Evolutionary conservation across 2,329 filamentous ascomycete genomes (phyloP).

Genomic region (Penicillium sp.): DNA sequence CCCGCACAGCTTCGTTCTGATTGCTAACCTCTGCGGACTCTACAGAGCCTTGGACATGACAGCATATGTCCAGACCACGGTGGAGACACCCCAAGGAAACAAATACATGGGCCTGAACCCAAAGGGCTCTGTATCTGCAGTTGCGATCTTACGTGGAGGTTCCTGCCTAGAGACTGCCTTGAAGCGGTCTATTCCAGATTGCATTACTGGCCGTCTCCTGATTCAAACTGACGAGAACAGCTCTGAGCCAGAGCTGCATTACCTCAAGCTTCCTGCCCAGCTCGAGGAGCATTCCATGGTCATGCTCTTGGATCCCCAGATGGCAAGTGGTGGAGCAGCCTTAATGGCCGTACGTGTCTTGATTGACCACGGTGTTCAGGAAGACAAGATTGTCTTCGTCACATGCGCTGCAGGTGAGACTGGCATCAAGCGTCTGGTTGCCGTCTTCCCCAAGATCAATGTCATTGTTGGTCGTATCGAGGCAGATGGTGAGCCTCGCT

Average conservation of each 20-base stretch:
- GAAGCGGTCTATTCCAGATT: conserved; percentile 88
- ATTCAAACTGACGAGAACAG: conserved; percentile 86
- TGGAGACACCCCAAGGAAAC: conserved; percentile 71
- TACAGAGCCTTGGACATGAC: conserved; percentile 73
- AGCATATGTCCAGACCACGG: conserved; percentile 62
- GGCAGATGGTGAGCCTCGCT: conserved; percentile 78
- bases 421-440: conserved; percentile 80
- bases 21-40: conserved; percentile 2
- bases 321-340: conserved; percentile 82
- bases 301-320: conserved; percentile 86
- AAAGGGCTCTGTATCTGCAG: conserved; percentile 76
- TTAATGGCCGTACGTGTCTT: conserved; percentile 97
- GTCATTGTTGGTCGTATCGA: conserved; percentile 84
- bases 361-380: conserved; percentile 85
- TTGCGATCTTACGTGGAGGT: conserved; percentile 85
- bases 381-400: conserved; percentile 85
- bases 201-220: conserved; percentile 80
- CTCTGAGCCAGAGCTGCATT: conserved; percentile 91
- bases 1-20: neutral
- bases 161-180: conserved; percentile 85
- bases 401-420: conserved; percentile 87
- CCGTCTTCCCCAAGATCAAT: conserved; percentile 83
- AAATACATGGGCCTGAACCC: conserved; percentile 71
- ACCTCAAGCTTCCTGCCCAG: conserved; percentile 74
- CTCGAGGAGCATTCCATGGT: conserved; percentile 77